A percentile compares a stretch with the other conserved stretches of the same genome.
Evolutionary conservation across 176 grass and related monocot genomes (phyloP).

Genomic region (Zoysia japonica): DNA sequence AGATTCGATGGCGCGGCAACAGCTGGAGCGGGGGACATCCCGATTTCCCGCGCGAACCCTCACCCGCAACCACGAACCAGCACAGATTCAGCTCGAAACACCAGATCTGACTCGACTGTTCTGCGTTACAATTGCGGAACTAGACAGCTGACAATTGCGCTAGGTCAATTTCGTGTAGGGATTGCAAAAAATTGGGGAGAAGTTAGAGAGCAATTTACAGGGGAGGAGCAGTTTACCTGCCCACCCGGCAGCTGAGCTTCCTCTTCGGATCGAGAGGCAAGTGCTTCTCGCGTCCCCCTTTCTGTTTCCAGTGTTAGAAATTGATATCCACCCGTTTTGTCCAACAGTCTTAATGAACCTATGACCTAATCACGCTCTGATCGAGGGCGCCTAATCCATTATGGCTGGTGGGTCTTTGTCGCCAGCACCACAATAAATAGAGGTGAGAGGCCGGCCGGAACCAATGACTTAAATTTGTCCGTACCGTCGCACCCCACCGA

Average conservation of each 20-base stretch:
- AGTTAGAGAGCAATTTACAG: background rate
- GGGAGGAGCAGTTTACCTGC: slow-evolving; percentile 24
- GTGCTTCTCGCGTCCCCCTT: background rate
- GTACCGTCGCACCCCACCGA: no score
- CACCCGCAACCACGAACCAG: background rate
- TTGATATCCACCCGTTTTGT: no score
- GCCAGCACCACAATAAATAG: no score
- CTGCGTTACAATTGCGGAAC: background rate
- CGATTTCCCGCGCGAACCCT: background rate
- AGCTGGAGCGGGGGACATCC: slow-evolving; percentile 1
- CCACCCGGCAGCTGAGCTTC: background rate
- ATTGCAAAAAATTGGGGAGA: background rate
- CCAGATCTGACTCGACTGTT: slow-evolving; percentile 16
- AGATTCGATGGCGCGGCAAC: background rate
- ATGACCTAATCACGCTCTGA: no score
- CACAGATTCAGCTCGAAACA: slow-evolving; percentile 23
- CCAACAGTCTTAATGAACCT: no score
- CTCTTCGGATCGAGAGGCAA: background rate
- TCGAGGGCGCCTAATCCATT: no score
- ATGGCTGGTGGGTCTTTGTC: no score
- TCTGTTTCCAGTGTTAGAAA: no score
- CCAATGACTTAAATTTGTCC: no score
- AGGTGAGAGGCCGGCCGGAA: no score
- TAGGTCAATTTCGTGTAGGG: background rate
- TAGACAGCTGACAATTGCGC: background rate